Evolutionary conservation across 148 eudicot genomes (phyloP), one percentile per base, ranked within the genome.

Genomic region (Persicaria maculosa): DNA sequence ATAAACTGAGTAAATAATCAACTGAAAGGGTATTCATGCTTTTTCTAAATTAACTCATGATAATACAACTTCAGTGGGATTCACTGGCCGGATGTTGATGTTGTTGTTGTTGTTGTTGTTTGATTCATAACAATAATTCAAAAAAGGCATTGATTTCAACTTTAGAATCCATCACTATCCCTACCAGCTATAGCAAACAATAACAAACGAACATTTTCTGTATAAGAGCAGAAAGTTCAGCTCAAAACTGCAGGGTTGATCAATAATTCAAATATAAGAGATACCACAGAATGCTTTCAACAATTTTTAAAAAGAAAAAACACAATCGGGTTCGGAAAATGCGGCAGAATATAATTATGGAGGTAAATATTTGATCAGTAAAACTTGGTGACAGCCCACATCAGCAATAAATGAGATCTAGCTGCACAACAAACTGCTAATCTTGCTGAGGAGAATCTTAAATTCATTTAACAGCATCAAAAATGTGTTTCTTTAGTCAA

Each of bases 1-100:
- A 70, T 12, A 67, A 47, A 74, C n/a, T 58, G 47, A 59, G 65
- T 53, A 50, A 20, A 50, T 65, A 50, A 31, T 50, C 54, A 19
- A 47, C 36, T 47, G 40, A 3, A 45, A 54, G 2, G 62, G 71
- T 17, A 44, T 31, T 31, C 10, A 58, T 36, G 68, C 68, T 10
- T 25, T 62, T 10, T 5, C 44, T 62, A 62, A 22, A 62, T 36
- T 62, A 16, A 9, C 68, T 36, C 12, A 11, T 14, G n/a, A 65
- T 40, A 65, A 14, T n/a, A 62, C 16, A 25, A 10, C 40, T 31
- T 31, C 40, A 31, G 40, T 31, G 40, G 40, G 40, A 31, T 31
- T 31, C 40, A 3, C 40, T 31, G 40, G 40, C 40, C 3, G 40
- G 40, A 1, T 31, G 40, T 31, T 31, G 40, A 31, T 31, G 40